Conservation (phyloP, 139 green algal genomes). For the Auxenochlorella protothecoides region DNA sequence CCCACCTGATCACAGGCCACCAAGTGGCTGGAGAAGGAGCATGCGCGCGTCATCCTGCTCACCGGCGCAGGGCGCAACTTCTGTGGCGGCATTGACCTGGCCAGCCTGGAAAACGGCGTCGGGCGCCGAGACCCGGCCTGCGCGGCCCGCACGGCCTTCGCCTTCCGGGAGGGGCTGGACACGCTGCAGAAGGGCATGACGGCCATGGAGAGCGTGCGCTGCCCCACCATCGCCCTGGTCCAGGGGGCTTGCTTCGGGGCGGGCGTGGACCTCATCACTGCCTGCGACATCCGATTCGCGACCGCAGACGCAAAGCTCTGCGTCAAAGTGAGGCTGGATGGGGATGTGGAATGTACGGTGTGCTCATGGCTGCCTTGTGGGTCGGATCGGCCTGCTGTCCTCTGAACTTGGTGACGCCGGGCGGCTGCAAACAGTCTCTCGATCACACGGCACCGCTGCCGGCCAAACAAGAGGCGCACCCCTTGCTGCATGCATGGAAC, state of each 20-base stretch:
- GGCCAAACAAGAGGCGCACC: no score
- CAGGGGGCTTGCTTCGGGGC: slow-evolving; percentile 73
- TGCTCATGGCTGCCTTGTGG: no score
- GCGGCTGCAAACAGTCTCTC: no score
- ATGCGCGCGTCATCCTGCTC: slow-evolving; percentile 33
- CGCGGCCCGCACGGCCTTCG: not conserved
- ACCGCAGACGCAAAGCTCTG: slow-evolving; percentile 58
- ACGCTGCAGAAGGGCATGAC: not conserved
- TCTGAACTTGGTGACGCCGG: no score
- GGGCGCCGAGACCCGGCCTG: not conserved
- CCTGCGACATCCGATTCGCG: slow-evolving; percentile 70
- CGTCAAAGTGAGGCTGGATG: slow-evolving; percentile 58
- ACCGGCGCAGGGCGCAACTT: slow-evolving; percentile 51
- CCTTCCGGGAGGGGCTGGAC: not conserved
- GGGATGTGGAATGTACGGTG: no score
- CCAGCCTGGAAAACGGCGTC: not conserved
- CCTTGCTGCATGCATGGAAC: no score
- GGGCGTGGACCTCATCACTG: slow-evolving; percentile 77
- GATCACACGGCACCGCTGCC: no score
- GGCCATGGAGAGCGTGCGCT: not conserved
- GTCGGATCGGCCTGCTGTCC: no score
- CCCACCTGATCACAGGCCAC: not conserved
- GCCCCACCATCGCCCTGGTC: slow-evolving; percentile 38
- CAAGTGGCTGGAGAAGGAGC: slow-evolving; percentile 4
- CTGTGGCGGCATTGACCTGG: slow-evolving; percentile 60